Base-by-base conservation (phyloP, 1,139 yeast genomes). In the Starmera stellimalicola region DNA sequence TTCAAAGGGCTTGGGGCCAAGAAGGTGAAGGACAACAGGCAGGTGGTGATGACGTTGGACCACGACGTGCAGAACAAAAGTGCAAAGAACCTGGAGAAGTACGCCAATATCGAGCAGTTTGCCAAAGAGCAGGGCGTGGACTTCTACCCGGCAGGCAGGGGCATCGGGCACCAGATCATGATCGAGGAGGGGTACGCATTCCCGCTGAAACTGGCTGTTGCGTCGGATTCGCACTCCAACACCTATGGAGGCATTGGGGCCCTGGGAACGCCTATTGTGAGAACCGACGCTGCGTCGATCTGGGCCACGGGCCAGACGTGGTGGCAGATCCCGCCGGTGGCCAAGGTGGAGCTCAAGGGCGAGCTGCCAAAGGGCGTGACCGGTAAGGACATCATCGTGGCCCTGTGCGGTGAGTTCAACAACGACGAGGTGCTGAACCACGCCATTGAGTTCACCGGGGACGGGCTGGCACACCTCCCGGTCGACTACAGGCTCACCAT, bases 251-350 rank as follows among this genome's bases (percentile, higher is more conserved):
- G 99, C 52, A 68, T 91, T 29, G 98, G 97, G 15, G 66, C 95
- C 18, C 65, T 93, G 39, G 99, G 99, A 32, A 93, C 98, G 1
- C 97, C 99, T 4, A 82, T 91, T 38, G 99, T 91, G 37, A 73
- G 99, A 58, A 93, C 99, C 0, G 99, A 91, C 58, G 98, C 97
- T 16, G 98, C 99, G 2, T 78, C 96, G 6, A 91, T 93, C 46
- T 91, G 99, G 99, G 97, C 98, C 12, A 91, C 98, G 0, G 97
- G 97, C 29, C 94, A 85, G 62, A 93, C 98, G 4, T 91, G 99
- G 99, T 91, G 98, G 98, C 98, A 93, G 73, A 84, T 91, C 38
- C 99, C 99, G 5, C 98, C 98, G 2, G 97, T 91, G 16, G 98
- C 98, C 27, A 77, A 78, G 52, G 97, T 91, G 10, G 94, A 84